Percentiles rank a stretch among this genome's conserved stretches.
Conservation (phyloP, 2,329 filamentous ascomycete species). For the Zalaria obscura region DNA sequence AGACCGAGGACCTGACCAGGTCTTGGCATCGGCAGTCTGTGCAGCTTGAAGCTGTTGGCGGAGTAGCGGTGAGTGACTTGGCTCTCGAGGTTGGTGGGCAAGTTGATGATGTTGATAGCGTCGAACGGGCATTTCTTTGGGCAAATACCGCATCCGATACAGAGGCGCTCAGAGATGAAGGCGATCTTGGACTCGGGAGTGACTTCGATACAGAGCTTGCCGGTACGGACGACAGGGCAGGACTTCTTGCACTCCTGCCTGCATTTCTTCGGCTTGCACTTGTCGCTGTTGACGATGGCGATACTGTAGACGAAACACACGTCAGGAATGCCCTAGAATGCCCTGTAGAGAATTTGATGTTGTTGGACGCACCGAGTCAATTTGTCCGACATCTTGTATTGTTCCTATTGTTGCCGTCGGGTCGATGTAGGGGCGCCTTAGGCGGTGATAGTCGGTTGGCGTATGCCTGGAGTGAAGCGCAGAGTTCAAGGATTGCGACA, state of each 20-base stretch:
- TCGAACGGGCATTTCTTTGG: slow-evolving; percentile 98
- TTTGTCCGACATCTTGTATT: slow-evolving; percentile 68
- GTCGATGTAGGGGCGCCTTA: no score
- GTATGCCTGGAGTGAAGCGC: no score
- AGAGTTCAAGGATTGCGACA: no score
- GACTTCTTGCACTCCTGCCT: slow-evolving; percentile 98
- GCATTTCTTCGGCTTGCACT: slow-evolving; percentile 98
- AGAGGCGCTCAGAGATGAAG: slow-evolving; percentile 92
- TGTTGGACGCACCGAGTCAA: slow-evolving; percentile 63
- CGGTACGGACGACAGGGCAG: slow-evolving; percentile 90
- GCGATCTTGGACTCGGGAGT: slow-evolving; percentile 77
- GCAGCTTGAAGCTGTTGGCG: slow-evolving; percentile 98
- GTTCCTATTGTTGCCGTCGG: neutral
- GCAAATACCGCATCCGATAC: slow-evolving; percentile 98
- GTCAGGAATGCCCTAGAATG: no score
- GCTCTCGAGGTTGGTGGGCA: slow-evolving; percentile 97
- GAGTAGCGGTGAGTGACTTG: slow-evolving; percentile 98
- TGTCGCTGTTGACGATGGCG: slow-evolving; percentile 97
- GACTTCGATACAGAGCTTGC: slow-evolving; percentile 97
- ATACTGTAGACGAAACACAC: slow-evolving; percentile 46
- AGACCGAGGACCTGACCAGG: slow-evolving; percentile 91
- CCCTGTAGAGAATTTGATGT: neutral
- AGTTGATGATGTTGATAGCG: slow-evolving; percentile 99
- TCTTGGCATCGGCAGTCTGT: slow-evolving; percentile 87
- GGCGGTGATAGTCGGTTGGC: no score